These are phyloP conservation scores for Nidularia pulvinata DNA, from an alignment of 768 basidiomycete genomes.

Conservation along the genomic window DNA sequence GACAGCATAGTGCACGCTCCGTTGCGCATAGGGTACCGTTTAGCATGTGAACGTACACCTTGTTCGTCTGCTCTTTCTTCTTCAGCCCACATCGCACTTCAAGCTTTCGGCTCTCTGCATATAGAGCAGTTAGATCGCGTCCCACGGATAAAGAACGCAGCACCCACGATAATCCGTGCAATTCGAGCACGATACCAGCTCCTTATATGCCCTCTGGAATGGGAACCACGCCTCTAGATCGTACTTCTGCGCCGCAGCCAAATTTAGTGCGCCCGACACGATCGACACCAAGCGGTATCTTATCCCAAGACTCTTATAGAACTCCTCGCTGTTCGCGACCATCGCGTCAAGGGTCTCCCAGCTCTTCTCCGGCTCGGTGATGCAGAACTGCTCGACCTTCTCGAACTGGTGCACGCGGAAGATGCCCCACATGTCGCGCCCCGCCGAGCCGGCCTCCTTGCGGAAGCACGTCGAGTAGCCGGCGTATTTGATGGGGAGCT, in stretches of 20 bases:
- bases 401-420: constrained; percentile 99
- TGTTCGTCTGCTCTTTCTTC: constrained; percentile 85
- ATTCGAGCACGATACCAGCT: constrained; percentile 96
- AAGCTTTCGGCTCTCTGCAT: constrained; percentile 84
- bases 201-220: constrained; percentile 95
- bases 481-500: constrained; percentile 91
- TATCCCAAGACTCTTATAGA: constrained; percentile 94
- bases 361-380: constrained; percentile 93
- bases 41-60: constrained; percentile 98
- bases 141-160: background rate
- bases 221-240: constrained; percentile 99
- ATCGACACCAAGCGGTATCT: constrained; percentile 94
- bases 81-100: constrained; percentile 95
- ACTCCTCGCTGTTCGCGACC: constrained; percentile 88
- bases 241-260: constrained; percentile 96
- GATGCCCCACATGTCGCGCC: constrained; percentile 99
- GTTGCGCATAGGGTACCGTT: constrained; percentile 98
- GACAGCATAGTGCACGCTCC: constrained; percentile 92
- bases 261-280: constrained; percentile 95
- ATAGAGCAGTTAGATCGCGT: constrained; percentile 1
- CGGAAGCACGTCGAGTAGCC: constrained; percentile 97
- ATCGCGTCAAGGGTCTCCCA: constrained; percentile 94
- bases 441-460: constrained; percentile 97
- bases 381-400: constrained; percentile 96
- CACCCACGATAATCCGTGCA: constrained; percentile 98